Evolutionary conservation across 2,329 filamentous ascomycete genomes (phyloP).

Genomic region (Chaetomiaceae sp.): DNA sequence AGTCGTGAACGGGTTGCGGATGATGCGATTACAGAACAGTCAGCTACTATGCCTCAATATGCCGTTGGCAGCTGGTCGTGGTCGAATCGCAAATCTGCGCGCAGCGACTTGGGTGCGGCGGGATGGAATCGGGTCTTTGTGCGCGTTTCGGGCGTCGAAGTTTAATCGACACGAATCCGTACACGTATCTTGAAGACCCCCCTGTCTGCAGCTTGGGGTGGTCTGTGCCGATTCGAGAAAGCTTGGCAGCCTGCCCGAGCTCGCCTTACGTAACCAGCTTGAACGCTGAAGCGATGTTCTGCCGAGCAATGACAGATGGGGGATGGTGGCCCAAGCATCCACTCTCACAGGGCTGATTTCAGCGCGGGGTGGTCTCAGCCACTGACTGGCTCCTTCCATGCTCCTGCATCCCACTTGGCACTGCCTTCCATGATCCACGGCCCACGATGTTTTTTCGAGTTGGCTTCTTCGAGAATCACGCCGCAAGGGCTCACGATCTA

Average conservation of each 20-base stretch:
- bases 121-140: slow-evolving; percentile 1
- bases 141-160: slow-evolving; percentile 1
- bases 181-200: slow-evolving; percentile 21
- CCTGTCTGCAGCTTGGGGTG: slow-evolving; percentile 12
- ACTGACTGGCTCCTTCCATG: not conserved
- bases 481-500: not conserved
- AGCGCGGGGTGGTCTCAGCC: not conserved
- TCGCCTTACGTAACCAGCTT: slow-evolving; percentile 3
- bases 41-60: too few relatives aligned
- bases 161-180: slow-evolving; percentile 14
- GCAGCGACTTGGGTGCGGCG: not conserved
- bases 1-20: not conserved
- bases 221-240: slow-evolving; percentile 8
- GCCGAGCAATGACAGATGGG: slow-evolving; percentile 3
- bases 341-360: slow-evolving; percentile 2
- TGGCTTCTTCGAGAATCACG: too few relatives aligned
- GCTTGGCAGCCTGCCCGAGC: slow-evolving; percentile 2
- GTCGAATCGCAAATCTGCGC: not conserved
- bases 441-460: too few relatives aligned
- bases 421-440: too few relatives aligned
- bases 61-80: too few relatives aligned
- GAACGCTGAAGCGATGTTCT: not conserved
- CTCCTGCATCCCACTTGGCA: not conserved
- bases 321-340: not conserved
- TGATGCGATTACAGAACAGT: too few relatives aligned